Base-by-base conservation (phyloP, 495 filamentous ascomycete genomes). In the Aspergillus sclerotioniger region DNA sequence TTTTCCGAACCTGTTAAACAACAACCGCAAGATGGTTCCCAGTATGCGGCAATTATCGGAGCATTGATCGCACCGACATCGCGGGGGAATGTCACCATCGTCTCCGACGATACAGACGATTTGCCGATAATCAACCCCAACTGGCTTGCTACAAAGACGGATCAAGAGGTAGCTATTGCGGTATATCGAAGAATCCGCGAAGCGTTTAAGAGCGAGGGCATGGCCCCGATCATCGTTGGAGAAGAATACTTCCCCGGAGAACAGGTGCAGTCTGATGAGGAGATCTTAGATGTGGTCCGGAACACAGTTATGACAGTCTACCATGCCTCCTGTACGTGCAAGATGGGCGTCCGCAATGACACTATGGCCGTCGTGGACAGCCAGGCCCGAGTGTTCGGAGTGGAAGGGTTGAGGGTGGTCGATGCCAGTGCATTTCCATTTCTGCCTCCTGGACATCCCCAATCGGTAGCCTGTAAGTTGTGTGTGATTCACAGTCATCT, bases 381-480 rank as follows among this genome's bases (percentile, higher is more conserved):
- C 20, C 63, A 64, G 3, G 79, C 74, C 0, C 74, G 72, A 45
- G 83, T 86, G 0, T 71, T 74, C 60, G 82, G 83, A 0, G 81
- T 85, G 3, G 63, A 67, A 4, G 67, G 71, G 0, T 57, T 87
- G 58, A 71, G 84, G 20, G 80, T 87, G 7, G 83, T 88, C 3
- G 86, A 89, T 70, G 81, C 81, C 2, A 78, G 76, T 39, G 66
- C 78, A 19, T 83, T 87, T 57, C 79, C 85, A 0, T 65, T 87
- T 16, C 60, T 84, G 25, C 74, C 76, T 1, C 83, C 84, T 0
- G 83, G 82, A 0, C 82, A 85, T 66, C 84, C 82, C 10, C 72
- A 79, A 62, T 68, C 77, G 1, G 76, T 73, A 8, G 70, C 82
- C 53, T 86, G 74, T 79, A 56, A 62, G 76, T 73, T 17, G 13